Base-by-base conservation (phyloP, 768 basidiomycete genomes). In the Agaricus sinodeliciosus region DNA sequence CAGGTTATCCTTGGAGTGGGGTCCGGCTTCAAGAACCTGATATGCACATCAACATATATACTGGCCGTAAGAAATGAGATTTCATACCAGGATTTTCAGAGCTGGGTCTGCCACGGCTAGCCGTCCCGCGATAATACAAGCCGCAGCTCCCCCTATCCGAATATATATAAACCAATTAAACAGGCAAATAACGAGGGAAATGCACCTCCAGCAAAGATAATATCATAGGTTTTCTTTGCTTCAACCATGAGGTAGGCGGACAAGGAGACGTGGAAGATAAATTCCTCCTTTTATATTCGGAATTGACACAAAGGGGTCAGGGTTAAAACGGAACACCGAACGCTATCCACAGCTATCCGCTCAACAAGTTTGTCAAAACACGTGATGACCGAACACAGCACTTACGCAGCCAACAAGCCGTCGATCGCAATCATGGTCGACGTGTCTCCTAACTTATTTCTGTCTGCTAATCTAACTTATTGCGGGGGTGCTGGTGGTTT, bases 1-100 rank as follows among this genome's bases (percentile, higher is more conserved):
- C 5, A 66, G 70, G 5, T 77, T 27, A 35, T 82, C 70, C 26
- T 68, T 63, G 0, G 78, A 77, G 51, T 78, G 72, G 4, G 73
- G 70, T 0, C 84, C 85, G 11, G 77, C 72, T 66, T 87, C 85
- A 22, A 86, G 61, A 42, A 85, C 62, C 75, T n/a, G n/a, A 13
- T 34, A 4, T 12, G 8, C 40, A 18, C 37, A 9, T 13, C 3
- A 16, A n/a, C 16, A 15, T 39, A n/a, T 39, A 15, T 6, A n/a
- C 25, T 22, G 46, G 15, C 15, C 28, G n/a, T 22, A 46, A 39
- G 22, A 22, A 22, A 36, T 28, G 43, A 15, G n/a, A 7, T 35
- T 12, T 4, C 68, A 48, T 57, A 74, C 76, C 11, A 86, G 75
- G 44, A 86, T 81, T 58, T 71, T 79, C 46, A 86, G 63, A 3